Evolutionary conservation across 441 rosid species (phyloP).

Genomic region (Syzygium syzygioides): DNA sequence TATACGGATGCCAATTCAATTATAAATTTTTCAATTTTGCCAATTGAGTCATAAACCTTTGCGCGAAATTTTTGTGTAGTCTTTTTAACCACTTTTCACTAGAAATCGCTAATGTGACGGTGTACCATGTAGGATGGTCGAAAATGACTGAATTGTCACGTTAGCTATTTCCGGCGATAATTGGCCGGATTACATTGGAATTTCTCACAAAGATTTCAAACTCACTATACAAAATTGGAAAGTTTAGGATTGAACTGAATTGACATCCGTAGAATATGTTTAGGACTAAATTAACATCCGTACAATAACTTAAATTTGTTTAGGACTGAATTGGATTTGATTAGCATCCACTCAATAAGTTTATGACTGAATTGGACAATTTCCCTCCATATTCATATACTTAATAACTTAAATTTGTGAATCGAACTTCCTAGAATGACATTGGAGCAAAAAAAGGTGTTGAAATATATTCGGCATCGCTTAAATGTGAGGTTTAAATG

Average conservation of each 20-base stretch:
- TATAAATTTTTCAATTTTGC: not conserved
- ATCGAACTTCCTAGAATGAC: not conserved
- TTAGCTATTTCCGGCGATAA: not conserved
- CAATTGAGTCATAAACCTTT: not conserved
- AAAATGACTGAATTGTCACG: not conserved
- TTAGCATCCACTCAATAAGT: not conserved
- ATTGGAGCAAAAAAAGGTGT: not conserved
- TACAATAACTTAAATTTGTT: not conserved
- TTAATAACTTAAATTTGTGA: not conserved
- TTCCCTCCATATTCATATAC: not conserved
- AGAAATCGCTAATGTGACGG: no score
- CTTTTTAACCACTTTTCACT: no score
- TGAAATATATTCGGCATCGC: not conserved
- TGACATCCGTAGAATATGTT: no score
- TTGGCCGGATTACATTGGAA: fast-evolving
- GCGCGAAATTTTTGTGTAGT: fast-evolving
- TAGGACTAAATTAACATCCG: no score
- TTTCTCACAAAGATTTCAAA: not conserved
- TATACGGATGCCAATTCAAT: not conserved
- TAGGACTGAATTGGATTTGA: not conserved
- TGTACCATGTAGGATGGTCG: not conserved
- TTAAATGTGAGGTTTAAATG: not conserved
- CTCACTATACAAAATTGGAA: not conserved
- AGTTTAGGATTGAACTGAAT: not conserved
- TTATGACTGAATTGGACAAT: not conserved